These are phyloP conservation scores for Phialophora chinensis DNA, from an alignment of 2,329 filamentous ascomycete species.

Conservation along the genomic window DNA sequence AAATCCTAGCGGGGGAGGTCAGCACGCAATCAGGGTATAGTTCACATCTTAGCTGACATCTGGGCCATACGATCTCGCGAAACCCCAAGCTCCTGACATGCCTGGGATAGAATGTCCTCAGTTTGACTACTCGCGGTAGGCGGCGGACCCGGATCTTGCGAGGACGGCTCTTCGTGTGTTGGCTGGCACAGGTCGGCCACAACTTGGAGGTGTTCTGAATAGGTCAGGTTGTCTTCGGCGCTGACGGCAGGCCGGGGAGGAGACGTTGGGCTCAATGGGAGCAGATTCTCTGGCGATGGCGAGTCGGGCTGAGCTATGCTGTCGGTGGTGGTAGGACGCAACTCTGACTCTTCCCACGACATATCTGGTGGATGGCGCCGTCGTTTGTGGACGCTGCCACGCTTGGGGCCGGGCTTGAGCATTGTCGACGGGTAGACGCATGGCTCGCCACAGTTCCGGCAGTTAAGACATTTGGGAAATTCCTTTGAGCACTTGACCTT, in stretches of 20 bases:
- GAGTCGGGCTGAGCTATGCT: neutral
- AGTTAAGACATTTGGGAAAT: constrained; percentile 15
- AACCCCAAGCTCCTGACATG: constrained; percentile 6
- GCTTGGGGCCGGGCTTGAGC: constrained; percentile 31
- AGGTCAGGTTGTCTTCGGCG: constrained; percentile 31
- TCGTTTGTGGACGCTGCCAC: constrained; percentile 35
- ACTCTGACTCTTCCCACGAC: neutral
- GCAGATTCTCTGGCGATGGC: neutral
- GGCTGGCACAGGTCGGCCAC: constrained; percentile 20
- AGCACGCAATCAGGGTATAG: neutral
- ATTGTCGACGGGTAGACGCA: constrained; percentile 25
- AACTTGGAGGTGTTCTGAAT: constrained; percentile 37
- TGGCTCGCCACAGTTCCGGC: constrained; percentile 3
- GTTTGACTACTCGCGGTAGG: neutral
- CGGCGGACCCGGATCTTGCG: neutral
- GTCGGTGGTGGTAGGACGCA: neutral
- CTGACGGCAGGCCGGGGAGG: neutral
- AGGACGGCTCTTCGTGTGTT: constrained; percentile 15
- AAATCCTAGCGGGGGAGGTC: constrained; percentile 11
- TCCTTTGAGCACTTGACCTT: constrained; percentile 21
- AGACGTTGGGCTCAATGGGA: neutral
- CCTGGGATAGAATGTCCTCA: constrained; percentile 1
- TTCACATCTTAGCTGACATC: constrained; percentile 11
- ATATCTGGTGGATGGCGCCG: neutral
- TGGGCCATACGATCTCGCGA: constrained; percentile 5